Conservation (phyloP, 768 basidiomycete genomes). For the Hydnomerulius pinastri region DNA sequence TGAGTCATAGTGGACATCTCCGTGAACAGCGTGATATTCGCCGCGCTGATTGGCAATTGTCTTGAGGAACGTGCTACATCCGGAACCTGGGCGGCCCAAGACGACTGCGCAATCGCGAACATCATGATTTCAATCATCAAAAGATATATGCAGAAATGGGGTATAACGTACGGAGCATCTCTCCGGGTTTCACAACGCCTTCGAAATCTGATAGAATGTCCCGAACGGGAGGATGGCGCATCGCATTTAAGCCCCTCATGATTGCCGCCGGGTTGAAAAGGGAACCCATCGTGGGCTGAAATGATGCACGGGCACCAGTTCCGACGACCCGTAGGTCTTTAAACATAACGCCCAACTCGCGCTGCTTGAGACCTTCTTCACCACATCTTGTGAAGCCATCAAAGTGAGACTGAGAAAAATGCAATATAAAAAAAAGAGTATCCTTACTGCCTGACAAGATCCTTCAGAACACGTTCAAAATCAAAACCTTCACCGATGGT, state of each 20-base stretch:
- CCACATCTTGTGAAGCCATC: constrained; percentile 29
- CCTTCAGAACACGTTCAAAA: constrained; percentile 17
- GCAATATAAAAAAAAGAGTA: not conserved
- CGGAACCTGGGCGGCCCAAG: constrained; percentile 78
- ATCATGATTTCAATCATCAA: not conserved
- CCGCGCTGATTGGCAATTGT: constrained; percentile 48
- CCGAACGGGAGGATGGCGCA: constrained; percentile 62
- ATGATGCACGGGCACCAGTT: constrained; percentile 41
- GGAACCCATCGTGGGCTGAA: constrained; percentile 55
- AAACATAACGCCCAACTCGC: constrained; percentile 54
- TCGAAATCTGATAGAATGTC: constrained; percentile 65
- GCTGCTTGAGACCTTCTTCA: constrained; percentile 31
- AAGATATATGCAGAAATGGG: constrained; percentile 10
- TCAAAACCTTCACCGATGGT: not conserved
- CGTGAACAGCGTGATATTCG: constrained; percentile 43
- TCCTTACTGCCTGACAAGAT: constrained; percentile 14
- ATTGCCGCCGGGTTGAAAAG: constrained; percentile 48
- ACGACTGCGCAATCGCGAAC: too few species aligned
- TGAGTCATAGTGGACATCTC: constrained; percentile 47
- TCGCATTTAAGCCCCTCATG: constrained; percentile 38
- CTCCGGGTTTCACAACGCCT: constrained; percentile 65
- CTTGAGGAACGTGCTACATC: constrained; percentile 52
- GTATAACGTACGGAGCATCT: constrained; percentile 70
- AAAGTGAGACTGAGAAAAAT: not conserved
- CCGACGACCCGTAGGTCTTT: constrained; percentile 55